Base-by-base conservation (phyloP, 2,329 filamentous ascomycete genomes). In the Penicillium sp. region DNA sequence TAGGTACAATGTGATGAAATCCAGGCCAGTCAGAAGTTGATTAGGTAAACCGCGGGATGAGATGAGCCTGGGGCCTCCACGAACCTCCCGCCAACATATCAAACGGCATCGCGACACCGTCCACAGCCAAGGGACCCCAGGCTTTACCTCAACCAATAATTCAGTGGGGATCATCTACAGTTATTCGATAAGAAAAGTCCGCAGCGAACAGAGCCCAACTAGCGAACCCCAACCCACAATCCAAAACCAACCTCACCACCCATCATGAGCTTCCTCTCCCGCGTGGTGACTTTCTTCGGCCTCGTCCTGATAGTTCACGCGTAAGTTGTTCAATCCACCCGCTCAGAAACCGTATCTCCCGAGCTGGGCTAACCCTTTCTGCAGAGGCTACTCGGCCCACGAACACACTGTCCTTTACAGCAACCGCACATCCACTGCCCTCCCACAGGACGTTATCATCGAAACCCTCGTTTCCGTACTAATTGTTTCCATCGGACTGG, bases 371-470 rank as follows among this genome's bases (percentile, higher is more conserved):
- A 48, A 59, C 6, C 16, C 20, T 5, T 5, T 37, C 14, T 52
- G 52, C 71, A 99, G 94, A 61, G 95, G 92, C 77, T 99, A 97
- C 77, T 99, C 94, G 50, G 92, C 92, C 45, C 89, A 96, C 75
- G 94, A 99, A 78, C 90, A 96, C 77, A 89, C 90, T 7, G 81
- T 86, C 22, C 83, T 96, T 48, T 85, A 87, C 65, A 83, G 87
- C 54, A 80, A 81, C 64, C 76, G 56, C 5, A 16, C 65, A 80
- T 34, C 74, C 80, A 51, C 72, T 78, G 81, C 73, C 52, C 82
- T 97, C 1, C 93, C 94, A 0, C 76, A 89, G 59, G 94, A 99
- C 69, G 95, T 99, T 66, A 85, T 86, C 37, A 82, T 96, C 65
- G 94, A 99, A 76, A 92, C 92, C 1, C 79, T 97, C 16, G 73